Percentiles rank a stretch among this genome's conserved stretches.
Evolutionary conservation across 495 filamentous ascomycete genomes (phyloP).

Genomic region (Letharia lupina): DNA sequence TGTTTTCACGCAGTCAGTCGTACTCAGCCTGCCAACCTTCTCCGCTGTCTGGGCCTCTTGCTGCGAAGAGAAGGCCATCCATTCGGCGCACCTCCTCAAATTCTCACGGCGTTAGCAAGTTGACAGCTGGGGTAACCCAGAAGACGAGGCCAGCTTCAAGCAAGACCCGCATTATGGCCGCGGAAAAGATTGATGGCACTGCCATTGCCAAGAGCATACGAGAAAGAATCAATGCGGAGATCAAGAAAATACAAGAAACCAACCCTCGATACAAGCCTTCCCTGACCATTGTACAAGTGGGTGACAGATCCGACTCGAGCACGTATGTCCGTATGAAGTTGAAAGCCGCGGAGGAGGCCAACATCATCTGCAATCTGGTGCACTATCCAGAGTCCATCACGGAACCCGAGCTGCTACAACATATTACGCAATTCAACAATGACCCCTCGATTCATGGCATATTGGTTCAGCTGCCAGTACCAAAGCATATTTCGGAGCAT

Average conservation of each 20-base stretch:
- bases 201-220: conserved; percentile 87
- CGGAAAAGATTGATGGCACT: conserved; percentile 89
- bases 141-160: conserved; percentile 39
- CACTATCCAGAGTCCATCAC: conserved; percentile 73
- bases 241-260: conserved; percentile 65
- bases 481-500: conserved; percentile 81
- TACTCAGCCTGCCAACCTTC: neutral
- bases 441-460: conserved; percentile 84
- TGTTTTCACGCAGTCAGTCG: neutral
- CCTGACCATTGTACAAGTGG: conserved; percentile 92
- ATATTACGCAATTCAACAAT: conserved; percentile 75
- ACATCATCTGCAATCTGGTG: conserved; percentile 77
- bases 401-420: conserved; percentile 75
- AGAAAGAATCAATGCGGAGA: conserved; percentile 65
- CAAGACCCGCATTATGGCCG: conserved; percentile 57
- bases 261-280: conserved; percentile 84
- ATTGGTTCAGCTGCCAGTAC: conserved; percentile 86
- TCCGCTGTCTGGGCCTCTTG: neutral
- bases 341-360: conserved; percentile 91
- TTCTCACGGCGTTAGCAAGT: neutral
- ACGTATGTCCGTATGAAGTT: conserved; percentile 99
- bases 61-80: neutral
- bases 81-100: neutral
- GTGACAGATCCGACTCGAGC: conserved; percentile 84
- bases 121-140: neutral